phyloP scores from a whole-genome alignment of 2,329 filamentous ascomycete genomes.

The Xenoacremonium recifei region DNA sequence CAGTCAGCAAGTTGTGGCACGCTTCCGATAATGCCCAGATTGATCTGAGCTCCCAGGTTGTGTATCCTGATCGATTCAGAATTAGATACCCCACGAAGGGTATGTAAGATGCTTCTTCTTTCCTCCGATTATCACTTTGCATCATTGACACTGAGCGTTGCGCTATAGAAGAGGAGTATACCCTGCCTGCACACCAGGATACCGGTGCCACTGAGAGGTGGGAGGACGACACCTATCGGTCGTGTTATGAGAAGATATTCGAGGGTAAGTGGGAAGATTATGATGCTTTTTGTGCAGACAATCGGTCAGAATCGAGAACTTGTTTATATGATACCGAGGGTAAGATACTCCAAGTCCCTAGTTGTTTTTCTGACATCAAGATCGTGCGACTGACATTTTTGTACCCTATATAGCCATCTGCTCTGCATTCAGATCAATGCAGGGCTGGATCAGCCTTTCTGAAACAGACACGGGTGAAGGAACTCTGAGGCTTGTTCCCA shows the following conservation, averaged over 20 bases:
- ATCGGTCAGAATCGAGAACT: constrained; percentile 60
- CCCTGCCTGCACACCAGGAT: no score
- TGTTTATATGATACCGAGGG: constrained; percentile 67
- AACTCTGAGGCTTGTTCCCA: constrained; percentile 72
- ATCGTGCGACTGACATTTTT: no score
- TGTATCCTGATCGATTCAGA: constrained; percentile 55
- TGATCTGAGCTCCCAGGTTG: constrained; percentile 4
- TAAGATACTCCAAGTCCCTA: constrained; percentile 17
- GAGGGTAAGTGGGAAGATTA: constrained; percentile 73
- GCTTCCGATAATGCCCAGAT: neutral
- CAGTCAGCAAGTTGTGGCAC: constrained; percentile 4
- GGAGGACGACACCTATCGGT: constrained; percentile 63
- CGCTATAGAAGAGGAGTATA: neutral
- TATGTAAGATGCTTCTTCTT: constrained; percentile 20
- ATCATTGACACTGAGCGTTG: neutral
- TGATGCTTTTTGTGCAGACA: constrained; percentile 72
- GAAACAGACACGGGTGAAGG: constrained; percentile 67
- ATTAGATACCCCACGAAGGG: constrained; percentile 58
- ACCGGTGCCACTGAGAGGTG: constrained; percentile 69
- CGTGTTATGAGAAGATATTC: constrained; percentile 65
- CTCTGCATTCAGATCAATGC: constrained; percentile 77
- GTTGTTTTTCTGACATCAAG: constrained; percentile 4
- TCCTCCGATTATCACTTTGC: constrained; percentile 54
- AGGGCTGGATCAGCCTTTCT: constrained; percentile 79
- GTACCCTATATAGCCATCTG: no score